Conservation (phyloP, 768 basidiomycete genomes). For the Phallus indusiatus region DNA sequence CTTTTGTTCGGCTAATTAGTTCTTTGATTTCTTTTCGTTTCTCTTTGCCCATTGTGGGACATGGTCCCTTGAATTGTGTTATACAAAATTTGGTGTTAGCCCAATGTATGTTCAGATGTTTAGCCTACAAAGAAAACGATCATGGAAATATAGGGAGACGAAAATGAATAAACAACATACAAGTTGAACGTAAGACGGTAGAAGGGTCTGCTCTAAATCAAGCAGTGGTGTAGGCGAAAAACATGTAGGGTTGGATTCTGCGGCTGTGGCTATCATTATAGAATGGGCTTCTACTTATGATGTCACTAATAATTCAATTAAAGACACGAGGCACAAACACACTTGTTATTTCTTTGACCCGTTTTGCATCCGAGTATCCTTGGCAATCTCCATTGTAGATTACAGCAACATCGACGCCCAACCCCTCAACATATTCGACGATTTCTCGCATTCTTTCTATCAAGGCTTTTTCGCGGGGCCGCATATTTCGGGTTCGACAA, state of each 20-base stretch:
- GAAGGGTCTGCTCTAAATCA: conserved; percentile 59
- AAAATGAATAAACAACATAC: conserved; percentile 30
- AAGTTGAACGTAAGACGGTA: conserved; percentile 67
- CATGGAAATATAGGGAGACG: neutral
- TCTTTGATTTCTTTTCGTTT: conserved; percentile 50
- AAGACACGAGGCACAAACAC: conserved; percentile 13
- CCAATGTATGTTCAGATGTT: conserved; percentile 74
- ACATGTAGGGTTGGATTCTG: conserved; percentile 86
- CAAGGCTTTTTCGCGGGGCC: conserved; percentile 68
- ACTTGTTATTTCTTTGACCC: conserved; percentile 71
- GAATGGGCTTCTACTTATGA: conserved; percentile 65
- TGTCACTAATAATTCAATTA: neutral
- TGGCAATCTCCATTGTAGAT: conserved; percentile 91
- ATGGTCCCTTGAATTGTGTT: conserved; percentile 66
- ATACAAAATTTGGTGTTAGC: conserved; percentile 83
- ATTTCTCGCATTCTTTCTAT: conserved; percentile 76
- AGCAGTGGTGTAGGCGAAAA: conserved; percentile 62
- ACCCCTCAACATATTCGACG: conserved; percentile 68
- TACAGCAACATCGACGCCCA: conserved; percentile 75
- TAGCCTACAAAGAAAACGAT: conserved; percentile 34
- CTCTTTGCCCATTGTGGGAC: conserved; percentile 45
- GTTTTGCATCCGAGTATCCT: conserved; percentile 67
- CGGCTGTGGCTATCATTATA: conserved; percentile 94
- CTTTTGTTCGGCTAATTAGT: conserved; percentile 49
- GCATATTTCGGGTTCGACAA: conserved; percentile 89